Conservation (phyloP, 495 filamentous ascomycete genomes). For the Penicillium bovifimosum region DNA sequence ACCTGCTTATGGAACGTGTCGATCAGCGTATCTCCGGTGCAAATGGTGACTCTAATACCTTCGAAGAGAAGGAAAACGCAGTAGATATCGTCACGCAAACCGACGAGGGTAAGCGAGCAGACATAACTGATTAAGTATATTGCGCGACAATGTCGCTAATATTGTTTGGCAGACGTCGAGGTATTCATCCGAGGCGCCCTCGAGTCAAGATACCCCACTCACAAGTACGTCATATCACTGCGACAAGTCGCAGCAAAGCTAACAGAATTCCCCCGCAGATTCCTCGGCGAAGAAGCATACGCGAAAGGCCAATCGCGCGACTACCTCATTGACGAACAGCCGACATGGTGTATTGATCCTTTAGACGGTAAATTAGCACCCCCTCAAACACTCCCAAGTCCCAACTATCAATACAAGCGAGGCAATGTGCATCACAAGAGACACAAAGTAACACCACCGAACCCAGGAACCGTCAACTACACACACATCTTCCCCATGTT, state of each 20-base stretch:
- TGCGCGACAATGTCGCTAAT: constrained; percentile 31
- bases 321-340: constrained; percentile 55
- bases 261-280: constrained; percentile 32
- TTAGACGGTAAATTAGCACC: constrained; percentile 45
- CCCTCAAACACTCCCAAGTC: not conserved
- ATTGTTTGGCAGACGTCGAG: constrained; percentile 54
- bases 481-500: constrained; percentile 70
- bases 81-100: constrained; percentile 70
- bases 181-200: constrained; percentile 56
- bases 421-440: not conserved
- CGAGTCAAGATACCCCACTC: constrained; percentile 49
- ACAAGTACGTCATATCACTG: constrained; percentile 44
- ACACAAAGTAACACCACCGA: not conserved
- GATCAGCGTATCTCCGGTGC: constrained; percentile 35
- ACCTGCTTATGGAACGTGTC: constrained; percentile 49
- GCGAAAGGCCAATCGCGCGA: constrained; percentile 51
- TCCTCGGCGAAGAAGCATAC: constrained; percentile 68
- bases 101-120: constrained; percentile 50
- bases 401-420: not conserved
- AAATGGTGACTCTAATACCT: constrained; percentile 18
- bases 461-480: constrained; percentile 58
- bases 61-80: constrained; percentile 56
- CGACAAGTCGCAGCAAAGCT: not conserved
- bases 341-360: constrained; percentile 67
- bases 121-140: not conserved